Conservation (phyloP, 2,329 filamentous ascomycete species). For the Didymosphaeria variabile region DNA sequence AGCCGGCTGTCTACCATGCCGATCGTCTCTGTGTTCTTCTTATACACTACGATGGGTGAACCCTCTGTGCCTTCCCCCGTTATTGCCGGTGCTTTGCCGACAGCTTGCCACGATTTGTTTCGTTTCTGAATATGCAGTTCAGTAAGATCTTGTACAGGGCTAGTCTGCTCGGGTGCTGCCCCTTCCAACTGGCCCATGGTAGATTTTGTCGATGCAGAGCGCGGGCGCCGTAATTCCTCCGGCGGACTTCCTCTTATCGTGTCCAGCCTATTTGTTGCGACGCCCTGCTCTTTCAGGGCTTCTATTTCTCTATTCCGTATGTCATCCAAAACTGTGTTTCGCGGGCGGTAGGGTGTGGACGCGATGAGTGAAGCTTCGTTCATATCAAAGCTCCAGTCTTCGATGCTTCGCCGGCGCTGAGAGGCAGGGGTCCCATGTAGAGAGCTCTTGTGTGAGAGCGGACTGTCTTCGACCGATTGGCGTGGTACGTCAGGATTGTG, state of each 20-base stretch:
- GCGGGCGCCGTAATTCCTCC: constrained; percentile 33
- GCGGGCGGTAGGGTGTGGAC: constrained; percentile 57
- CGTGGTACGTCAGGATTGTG: constrained; percentile 48
- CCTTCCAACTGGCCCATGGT: constrained; percentile 20
- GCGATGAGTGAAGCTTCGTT: constrained; percentile 57
- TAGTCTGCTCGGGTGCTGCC: constrained; percentile 14
- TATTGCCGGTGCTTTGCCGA: constrained; percentile 39
- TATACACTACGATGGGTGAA: constrained; percentile 46
- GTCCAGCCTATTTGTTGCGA: constrained; percentile 42
- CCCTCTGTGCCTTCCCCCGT: constrained; percentile 37
- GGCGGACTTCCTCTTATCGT: constrained; percentile 42
- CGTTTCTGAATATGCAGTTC: constrained; percentile 31
- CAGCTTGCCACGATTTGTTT: constrained; percentile 41
- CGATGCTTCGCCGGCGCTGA: constrained; percentile 27
- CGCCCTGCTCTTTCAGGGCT: constrained; percentile 45
- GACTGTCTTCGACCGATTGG: constrained; percentile 54
- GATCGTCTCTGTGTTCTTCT: constrained; percentile 45
- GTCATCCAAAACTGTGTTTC: constrained; percentile 54
- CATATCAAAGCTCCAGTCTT: constrained; percentile 55
- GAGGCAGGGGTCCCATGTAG: constrained; percentile 36
- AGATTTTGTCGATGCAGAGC: constrained; percentile 24
- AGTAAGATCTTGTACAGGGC: constrained; percentile 18
- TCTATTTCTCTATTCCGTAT: constrained; percentile 55
- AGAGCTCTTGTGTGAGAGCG: constrained; percentile 49
- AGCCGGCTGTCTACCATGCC: constrained; percentile 40